A percentile compares a stretch with the other conserved stretches of the same genome.
phyloP scores from a whole-genome alignment of 257 asterid species.

The Linderniella brevidens region DNA sequence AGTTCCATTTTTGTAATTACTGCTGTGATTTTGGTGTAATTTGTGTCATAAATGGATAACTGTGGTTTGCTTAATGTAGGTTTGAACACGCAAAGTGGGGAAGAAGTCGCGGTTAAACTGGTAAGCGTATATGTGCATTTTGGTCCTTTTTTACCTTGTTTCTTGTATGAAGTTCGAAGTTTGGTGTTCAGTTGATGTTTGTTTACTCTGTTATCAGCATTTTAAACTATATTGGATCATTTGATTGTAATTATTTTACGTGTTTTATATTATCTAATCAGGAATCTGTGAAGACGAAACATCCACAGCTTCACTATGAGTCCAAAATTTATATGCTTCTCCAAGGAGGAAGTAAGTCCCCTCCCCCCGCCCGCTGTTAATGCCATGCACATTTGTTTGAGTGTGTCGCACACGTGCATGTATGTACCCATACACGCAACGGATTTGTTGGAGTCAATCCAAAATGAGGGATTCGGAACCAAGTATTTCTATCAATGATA shows the following conservation, averaged over 20 bases:
- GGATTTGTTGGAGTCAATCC: no score
- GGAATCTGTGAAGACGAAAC: conserved; percentile 79
- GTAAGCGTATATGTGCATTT: conserved; percentile 16
- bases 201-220: not conserved
- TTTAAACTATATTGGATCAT: not conserved
- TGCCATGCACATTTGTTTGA: not conserved
- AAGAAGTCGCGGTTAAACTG: conserved; percentile 87
- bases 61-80: conserved; percentile 24
- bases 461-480: no score
- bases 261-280: conserved; percentile 14
- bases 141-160: not conserved
- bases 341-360: conserved; percentile 73
- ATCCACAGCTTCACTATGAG: conserved; percentile 84
- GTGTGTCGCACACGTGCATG: no score
- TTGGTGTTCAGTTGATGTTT: conserved; percentile 1
- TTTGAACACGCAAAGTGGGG: conserved; percentile 70
- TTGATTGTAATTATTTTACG: not conserved
- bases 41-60: conserved; percentile 2
- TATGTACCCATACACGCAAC: no score
- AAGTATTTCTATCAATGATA: no score
- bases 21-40: conserved; percentile 4
- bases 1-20: conserved; percentile 2
- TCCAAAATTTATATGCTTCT: conserved; percentile 82
- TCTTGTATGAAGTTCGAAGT: conserved; percentile 8
- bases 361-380: conserved; percentile 13